Evolutionary conservation across 768 basidiomycete genomes (phyloP).

Genomic region (Scleroderma bovista): DNA sequence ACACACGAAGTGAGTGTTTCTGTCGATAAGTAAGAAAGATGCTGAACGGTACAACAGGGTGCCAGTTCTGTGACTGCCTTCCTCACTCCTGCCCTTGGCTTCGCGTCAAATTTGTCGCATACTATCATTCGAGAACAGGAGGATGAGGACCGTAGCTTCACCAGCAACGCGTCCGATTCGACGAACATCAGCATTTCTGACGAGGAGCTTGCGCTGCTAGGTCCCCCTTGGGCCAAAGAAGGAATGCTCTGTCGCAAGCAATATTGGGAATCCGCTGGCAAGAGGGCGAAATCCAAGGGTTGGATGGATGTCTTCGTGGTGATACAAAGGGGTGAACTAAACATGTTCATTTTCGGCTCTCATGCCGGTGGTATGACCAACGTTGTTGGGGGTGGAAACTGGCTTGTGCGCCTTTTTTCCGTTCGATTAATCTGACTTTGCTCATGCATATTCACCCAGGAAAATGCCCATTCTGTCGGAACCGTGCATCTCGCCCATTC

Average conservation of each 20-base stretch:
- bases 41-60: slow-evolving; percentile 34
- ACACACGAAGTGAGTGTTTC: slow-evolving; percentile 61
- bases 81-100: slow-evolving; percentile 85
- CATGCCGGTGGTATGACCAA: slow-evolving; percentile 53
- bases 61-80: slow-evolving; percentile 61
- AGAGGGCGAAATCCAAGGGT: slow-evolving; percentile 78
- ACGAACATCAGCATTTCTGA: slow-evolving; percentile 86
- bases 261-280: slow-evolving; percentile 84
- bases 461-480: slow-evolving; percentile 85
- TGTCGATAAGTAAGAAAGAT: background rate
- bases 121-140: slow-evolving; percentile 97
- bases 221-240: slow-evolving; percentile 99
- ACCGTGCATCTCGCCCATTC: slow-evolving; percentile 82
- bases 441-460: slow-evolving; percentile 38
- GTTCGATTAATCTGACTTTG: background rate
- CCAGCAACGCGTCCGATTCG: slow-evolving; percentile 58
- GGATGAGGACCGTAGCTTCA: slow-evolving; percentile 67
- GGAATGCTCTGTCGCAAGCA: slow-evolving; percentile 93
- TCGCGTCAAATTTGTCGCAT: slow-evolving; percentile 92
- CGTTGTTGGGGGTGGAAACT: slow-evolving; percentile 92
- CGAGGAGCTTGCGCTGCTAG: slow-evolving; percentile 91
- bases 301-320: slow-evolving; percentile 98
- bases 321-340: slow-evolving; percentile 89
- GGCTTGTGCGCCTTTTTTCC: slow-evolving; percentile 66
- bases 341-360: slow-evolving; percentile 94